These are phyloP conservation scores for Cyclaneusma minus DNA, from an alignment of 2,329 filamentous ascomycete species.

Conservation along the genomic window DNA sequence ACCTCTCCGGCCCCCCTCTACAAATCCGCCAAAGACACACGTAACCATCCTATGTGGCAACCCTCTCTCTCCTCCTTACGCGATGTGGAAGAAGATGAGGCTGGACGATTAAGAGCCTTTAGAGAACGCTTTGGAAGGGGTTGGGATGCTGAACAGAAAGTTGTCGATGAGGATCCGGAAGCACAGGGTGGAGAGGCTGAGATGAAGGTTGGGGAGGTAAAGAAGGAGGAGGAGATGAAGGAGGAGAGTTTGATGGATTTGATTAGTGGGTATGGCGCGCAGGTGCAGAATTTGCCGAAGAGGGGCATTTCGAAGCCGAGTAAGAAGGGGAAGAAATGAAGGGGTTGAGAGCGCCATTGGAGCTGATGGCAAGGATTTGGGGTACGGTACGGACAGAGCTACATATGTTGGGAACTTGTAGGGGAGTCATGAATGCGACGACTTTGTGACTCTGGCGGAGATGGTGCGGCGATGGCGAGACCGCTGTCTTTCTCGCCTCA, in stretches of 20 bases:
- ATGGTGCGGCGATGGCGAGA: too few species aligned
- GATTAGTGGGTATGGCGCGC: slow-evolving; percentile 29
- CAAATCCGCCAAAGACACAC: slow-evolving; percentile 59
- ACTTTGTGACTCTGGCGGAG: too few species aligned
- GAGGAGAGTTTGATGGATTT: slow-evolving; percentile 41
- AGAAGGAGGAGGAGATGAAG: slow-evolving; percentile 18
- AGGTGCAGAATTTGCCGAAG: slow-evolving; percentile 17
- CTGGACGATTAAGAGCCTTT: slow-evolving; percentile 77
- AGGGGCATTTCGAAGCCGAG: slow-evolving; percentile 19
- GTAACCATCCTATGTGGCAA: slow-evolving; percentile 87
- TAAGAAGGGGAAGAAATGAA: slow-evolving; percentile 19
- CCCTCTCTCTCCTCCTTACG: slow-evolving; percentile 64
- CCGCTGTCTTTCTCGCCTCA: too few species aligned
- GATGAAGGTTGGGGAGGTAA: slow-evolving; percentile 5
- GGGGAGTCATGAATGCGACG: too few species aligned
- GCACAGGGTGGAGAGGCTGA: slow-evolving; percentile 14
- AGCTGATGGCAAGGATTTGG: slow-evolving; percentile 2
- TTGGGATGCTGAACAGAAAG: slow-evolving; percentile 49
- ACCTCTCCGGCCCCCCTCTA: slow-evolving; percentile 52
- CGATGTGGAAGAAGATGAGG: slow-evolving; percentile 91
- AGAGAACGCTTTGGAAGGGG: slow-evolving; percentile 67
- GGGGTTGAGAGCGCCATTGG: slow-evolving; percentile 4
- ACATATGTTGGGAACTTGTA: too few species aligned
- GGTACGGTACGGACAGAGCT: slow-evolving; percentile 1
- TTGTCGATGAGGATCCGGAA: slow-evolving; percentile 18